Percentiles rank a stretch among this genome's conserved stretches.
Evolutionary conservation across 1,284 basidiomycete genomes (phyloP).

Genomic region (Ustilago cynodontis): DNA sequence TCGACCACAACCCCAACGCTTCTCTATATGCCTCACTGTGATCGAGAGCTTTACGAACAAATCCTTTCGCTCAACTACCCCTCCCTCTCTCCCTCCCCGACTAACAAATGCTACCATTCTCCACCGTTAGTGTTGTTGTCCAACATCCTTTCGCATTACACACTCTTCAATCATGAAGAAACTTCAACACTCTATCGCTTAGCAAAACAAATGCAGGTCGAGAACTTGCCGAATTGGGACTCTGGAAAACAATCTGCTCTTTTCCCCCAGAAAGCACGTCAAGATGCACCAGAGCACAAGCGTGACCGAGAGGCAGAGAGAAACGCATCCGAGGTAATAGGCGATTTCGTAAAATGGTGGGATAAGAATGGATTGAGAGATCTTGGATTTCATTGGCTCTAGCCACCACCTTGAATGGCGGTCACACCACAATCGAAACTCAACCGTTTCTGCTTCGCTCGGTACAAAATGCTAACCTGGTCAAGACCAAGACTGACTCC

Average conservation of each 20-base stretch:
- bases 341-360: slow-evolving; percentile 8
- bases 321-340: neutral
- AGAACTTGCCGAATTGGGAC: slow-evolving; percentile 22
- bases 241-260: neutral
- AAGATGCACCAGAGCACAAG: neutral
- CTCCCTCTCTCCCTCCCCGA: neutral
- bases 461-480: no score
- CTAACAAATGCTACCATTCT: neutral
- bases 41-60: slow-evolving; percentile 33
- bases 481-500: neutral
- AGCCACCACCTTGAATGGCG: neutral
- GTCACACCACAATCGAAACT: no score
- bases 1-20: slow-evolving; percentile 3
- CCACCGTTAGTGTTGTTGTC: slow-evolving; percentile 15
- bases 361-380: slow-evolving; percentile 34
- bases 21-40: slow-evolving; percentile 53
- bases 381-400: slow-evolving; percentile 41
- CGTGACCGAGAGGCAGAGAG: neutral
- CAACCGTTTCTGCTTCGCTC: no score
- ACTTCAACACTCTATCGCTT: slow-evolving; percentile 7
- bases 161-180: neutral
- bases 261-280: neutral
- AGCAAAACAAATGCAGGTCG: neutral
- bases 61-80: slow-evolving; percentile 18
- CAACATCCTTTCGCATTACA: slow-evolving; percentile 34